phyloP scores from a whole-genome alignment of 148 eudicot genomes.

The Rhododendron ovatum region DNA sequence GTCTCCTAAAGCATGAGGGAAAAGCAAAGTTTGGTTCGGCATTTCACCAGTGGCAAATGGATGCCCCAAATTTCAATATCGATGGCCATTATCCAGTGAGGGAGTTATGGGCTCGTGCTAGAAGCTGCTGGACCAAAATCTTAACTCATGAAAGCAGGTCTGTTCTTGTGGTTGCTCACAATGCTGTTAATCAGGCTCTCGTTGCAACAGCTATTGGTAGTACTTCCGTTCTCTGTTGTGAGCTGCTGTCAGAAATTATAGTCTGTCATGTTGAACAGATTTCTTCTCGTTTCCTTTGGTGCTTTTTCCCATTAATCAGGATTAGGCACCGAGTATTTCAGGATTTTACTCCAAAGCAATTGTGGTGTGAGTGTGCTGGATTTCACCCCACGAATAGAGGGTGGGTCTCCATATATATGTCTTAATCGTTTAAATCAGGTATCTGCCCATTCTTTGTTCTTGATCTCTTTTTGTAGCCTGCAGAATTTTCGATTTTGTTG shows the following conservation, averaged over 20 bases:
- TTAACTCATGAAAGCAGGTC: constrained; percentile 75
- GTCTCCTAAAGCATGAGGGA: constrained; percentile 91
- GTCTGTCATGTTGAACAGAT: not conserved
- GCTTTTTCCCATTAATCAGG: constrained; percentile 39
- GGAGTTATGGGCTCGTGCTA: constrained; percentile 87
- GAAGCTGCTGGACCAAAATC: constrained; percentile 76
- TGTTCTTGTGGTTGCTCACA: constrained; percentile 96
- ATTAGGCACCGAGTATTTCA: constrained; percentile 87
- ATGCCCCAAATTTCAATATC: constrained; percentile 78
- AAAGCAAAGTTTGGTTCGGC: constrained; percentile 65
- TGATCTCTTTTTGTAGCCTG: constrained; percentile 26
- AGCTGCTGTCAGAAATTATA: not conserved
- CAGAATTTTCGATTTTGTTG: constrained; percentile 14
- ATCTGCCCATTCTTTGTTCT: constrained; percentile 6
- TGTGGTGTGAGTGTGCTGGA: constrained; percentile 97
- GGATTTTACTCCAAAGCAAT: constrained; percentile 90
- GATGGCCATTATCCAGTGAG: constrained; percentile 74
- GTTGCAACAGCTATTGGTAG: constrained; percentile 91
- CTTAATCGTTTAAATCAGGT: constrained; percentile 98
- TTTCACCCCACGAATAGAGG: constrained; percentile 64
- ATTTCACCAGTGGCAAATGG: constrained; percentile 72
- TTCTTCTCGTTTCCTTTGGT: constrained; percentile 9
- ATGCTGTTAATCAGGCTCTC: constrained; percentile 99
- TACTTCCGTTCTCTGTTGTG: not conserved
- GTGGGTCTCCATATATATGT: constrained; percentile 59